Conservation (phyloP, 2,329 filamentous ascomycete species). For the Clonostachys rhizophaga region DNA sequence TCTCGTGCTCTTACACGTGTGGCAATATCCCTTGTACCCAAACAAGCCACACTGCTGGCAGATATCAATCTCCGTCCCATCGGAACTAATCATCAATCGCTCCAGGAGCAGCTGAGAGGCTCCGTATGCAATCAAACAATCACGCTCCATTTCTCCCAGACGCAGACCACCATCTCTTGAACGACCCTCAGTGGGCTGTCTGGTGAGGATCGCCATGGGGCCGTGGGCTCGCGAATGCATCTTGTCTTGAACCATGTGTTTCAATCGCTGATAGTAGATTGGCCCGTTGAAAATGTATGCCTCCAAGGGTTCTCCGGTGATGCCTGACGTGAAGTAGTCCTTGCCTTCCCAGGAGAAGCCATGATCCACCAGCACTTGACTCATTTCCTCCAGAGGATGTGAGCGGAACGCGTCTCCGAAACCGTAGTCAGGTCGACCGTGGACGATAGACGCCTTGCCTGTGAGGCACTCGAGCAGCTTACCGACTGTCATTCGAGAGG, state of each 20-base stretch:
- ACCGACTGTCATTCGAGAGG: conserved; percentile 97
- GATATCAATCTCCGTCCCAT: conserved; percentile 87
- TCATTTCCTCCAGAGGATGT: conserved; percentile 84
- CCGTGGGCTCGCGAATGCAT: conserved; percentile 95
- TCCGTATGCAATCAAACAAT: conserved; percentile 96
- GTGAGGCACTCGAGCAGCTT: conserved; percentile 95
- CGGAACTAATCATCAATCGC: conserved; percentile 89
- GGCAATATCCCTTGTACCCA: conserved; percentile 92
- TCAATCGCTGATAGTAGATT: conserved; percentile 98
- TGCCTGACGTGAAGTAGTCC: conserved; percentile 91
- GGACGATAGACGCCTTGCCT: conserved; percentile 86
- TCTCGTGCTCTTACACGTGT: conserved; percentile 81
- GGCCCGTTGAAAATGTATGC: conserved; percentile 98
- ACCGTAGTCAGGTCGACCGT: conserved; percentile 84
- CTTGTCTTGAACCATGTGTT: conserved; percentile 99
- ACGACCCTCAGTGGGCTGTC: conserved; percentile 93
- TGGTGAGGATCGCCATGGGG: conserved; percentile 84
- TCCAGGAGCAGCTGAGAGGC: conserved; percentile 89
- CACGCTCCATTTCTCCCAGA: conserved; percentile 97
- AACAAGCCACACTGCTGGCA: conserved; percentile 94
- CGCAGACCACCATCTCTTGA: conserved; percentile 88
- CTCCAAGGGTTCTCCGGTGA: conserved; percentile 89
- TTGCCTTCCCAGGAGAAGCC: conserved; percentile 98
- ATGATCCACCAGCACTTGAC: conserved; percentile 73
- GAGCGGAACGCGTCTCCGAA: conserved; percentile 76